Percentiles rank a stretch among this genome's conserved stretches.
Conservation (phyloP, 2,329 filamentous ascomycete genomes). For the Nannizziopsis barbatae region DNA sequence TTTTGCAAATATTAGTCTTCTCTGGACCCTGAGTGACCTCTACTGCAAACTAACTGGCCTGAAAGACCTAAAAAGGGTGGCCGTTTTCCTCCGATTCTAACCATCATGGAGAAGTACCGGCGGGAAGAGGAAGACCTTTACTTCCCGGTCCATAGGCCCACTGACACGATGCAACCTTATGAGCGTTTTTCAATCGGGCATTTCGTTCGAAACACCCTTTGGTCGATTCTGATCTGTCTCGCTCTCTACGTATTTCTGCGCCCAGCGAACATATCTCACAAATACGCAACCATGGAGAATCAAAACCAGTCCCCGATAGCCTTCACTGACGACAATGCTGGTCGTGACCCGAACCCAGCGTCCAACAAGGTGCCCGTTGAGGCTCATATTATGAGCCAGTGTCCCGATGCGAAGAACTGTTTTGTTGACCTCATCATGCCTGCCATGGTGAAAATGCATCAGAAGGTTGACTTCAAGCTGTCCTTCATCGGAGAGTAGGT, state of each 20-base stretch:
- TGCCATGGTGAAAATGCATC: slow-evolving; percentile 66
- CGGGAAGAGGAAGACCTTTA: too few relatives aligned
- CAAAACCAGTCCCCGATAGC: neutral
- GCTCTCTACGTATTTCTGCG: slow-evolving; percentile 10
- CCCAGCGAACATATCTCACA: slow-evolving; percentile 4
- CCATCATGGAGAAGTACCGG: slow-evolving; percentile 7
- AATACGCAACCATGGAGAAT: slow-evolving; percentile 10
- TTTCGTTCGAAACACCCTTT: slow-evolving; percentile 13
- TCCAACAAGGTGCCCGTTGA: slow-evolving; percentile 58
- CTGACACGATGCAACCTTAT: slow-evolving; percentile 10
- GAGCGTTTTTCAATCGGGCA: slow-evolving; percentile 4
- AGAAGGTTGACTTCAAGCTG: slow-evolving; percentile 82
- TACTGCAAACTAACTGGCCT: neutral
- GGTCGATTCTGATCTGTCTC: slow-evolving; percentile 14
- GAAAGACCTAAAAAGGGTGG: neutral
- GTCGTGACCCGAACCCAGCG: neutral
- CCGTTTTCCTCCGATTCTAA: slow-evolving; percentile 5
- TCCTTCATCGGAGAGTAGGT: slow-evolving; percentile 75
- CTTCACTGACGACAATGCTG: slow-evolving; percentile 4
- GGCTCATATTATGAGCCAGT: slow-evolving; percentile 95
- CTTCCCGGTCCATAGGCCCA: neutral
- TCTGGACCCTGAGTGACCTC: too few relatives aligned
- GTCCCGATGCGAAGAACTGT: slow-evolving; percentile 79
- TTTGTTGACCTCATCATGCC: slow-evolving; percentile 71
- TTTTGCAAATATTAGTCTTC: neutral